phyloP scores from a whole-genome alignment of 495 filamentous ascomycete genomes.

The Penicillium tannophilum region DNA sequence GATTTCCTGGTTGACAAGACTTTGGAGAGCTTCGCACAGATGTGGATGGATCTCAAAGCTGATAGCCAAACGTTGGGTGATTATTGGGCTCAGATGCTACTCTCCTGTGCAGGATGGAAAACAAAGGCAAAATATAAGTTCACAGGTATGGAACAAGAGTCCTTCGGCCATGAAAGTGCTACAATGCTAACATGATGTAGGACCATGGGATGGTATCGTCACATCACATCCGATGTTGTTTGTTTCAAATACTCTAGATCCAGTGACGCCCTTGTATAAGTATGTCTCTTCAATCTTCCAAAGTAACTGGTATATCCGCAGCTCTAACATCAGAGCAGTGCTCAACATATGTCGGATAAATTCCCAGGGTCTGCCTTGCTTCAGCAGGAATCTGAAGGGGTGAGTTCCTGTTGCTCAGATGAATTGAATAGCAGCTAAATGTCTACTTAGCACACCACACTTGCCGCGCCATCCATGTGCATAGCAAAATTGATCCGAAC shows the following conservation, averaged over 20 bases:
- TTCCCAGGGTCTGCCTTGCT: conserved; percentile 57
- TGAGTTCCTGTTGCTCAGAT: conserved; percentile 36
- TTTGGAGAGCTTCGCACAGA: conserved; percentile 44
- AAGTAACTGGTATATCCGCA: background rate
- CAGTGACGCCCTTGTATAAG: conserved; percentile 57
- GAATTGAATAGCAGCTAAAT: background rate
- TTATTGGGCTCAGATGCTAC: conserved; percentile 57
- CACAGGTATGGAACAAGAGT: conserved; percentile 29
- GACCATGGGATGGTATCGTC: conserved; percentile 40
- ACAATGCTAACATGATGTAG: conserved; percentile 19
- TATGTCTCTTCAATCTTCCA: conserved; percentile 11
- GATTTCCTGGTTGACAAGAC: conserved; percentile 44
- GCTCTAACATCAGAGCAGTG: conserved; percentile 33
- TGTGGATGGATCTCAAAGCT: conserved; percentile 44
- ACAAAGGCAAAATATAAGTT: conserved; percentile 61
- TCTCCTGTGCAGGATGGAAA: conserved; percentile 61
- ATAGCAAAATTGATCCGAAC: conserved; percentile 41
- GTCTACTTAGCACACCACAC: conserved; percentile 43
- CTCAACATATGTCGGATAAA: conserved; percentile 49
- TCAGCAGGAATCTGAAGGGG: conserved; percentile 56
- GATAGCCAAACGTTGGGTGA: conserved; percentile 57
- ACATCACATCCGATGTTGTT: conserved; percentile 59
- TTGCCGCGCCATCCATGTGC: conserved; percentile 52
- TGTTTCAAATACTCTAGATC: conserved; percentile 60
- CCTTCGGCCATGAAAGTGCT: too few relatives aligned